Evolutionary conservation across 106 monocot species (phyloP).

Genomic region (Acorus gramineus): DNA sequence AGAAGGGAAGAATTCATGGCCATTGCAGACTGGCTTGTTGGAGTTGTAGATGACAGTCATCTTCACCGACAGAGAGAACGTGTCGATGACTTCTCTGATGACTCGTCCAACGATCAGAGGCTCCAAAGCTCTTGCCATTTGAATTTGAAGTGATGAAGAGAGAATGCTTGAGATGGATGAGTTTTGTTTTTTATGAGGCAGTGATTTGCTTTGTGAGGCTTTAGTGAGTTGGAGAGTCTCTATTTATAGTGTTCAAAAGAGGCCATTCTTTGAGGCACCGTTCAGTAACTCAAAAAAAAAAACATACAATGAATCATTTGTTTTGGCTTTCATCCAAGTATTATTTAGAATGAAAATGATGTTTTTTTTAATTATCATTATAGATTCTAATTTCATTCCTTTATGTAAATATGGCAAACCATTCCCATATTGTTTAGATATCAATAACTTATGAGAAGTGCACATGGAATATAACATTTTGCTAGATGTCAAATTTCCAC

Average conservation of each 20-base stretch:
- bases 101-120: constrained; percentile 32
- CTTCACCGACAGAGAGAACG: constrained; percentile 24
- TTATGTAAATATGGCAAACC: too few relatives aligned
- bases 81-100: constrained; percentile 35
- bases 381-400: too few relatives aligned
- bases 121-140: constrained; percentile 4
- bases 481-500: too few relatives aligned
- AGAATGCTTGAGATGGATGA: background rate
- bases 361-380: too few relatives aligned
- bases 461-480: too few relatives aligned
- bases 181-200: too few relatives aligned
- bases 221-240: background rate
- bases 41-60: constrained; percentile 19
- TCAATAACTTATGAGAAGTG: too few relatives aligned
- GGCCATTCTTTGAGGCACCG: background rate
- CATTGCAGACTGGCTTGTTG: constrained; percentile 31
- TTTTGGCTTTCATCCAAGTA: background rate
- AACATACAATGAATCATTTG: background rate
- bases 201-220: background rate
- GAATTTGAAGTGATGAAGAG: background rate
- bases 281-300: background rate
- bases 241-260: background rate
- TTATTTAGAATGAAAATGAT: too few relatives aligned
- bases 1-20: constrained; percentile 36
- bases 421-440: too few relatives aligned